Base-by-base conservation (phyloP, 2,329 filamentous ascomycete species). In the Amesomyces nigricolor region DNA sequence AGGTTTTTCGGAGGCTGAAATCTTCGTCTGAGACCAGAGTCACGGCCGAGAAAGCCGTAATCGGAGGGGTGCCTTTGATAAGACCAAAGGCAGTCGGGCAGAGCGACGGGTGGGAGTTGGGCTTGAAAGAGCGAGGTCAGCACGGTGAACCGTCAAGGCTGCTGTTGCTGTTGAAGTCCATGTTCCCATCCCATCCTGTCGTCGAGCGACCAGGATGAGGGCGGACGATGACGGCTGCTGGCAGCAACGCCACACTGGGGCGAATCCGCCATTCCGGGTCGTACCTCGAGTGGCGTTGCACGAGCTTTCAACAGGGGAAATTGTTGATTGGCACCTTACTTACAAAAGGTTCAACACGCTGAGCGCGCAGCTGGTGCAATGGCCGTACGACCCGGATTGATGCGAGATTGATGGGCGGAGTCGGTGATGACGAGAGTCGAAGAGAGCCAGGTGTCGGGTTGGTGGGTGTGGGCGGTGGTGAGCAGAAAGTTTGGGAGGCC, bases 1-100 rank as follows among this genome's bases (percentile, higher is more conserved):
- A 77, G 66, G 79, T 78, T 72, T 82, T 79, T 71, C 79, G 77
- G 71, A 82, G 74, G 74, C 80, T 80, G 80, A 83, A 86, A 85
- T 86, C 79, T 83, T 85, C 81, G 73, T 85, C 80, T 77, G 79
- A 81, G 70, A 83, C 76, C 70, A 82, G 75, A 68, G 70, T 75
- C 62, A 80, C 80, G 82, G 82, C 81, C 75, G 68, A 70, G 68
- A 73, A 74, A 85, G 82, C 83, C 83, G 83, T 86, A 70, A 68
- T 84, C 72, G 63, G 67, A 63, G 63, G 56, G 64, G 67, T 77
- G 81, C 82, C 82, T 85, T 86, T 86, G 81, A 78, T 63, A 66
- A 73, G 80, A 84, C 80, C 82, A 86, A 86, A 85, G 82, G 82
- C 82, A 71, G 73, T 68, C 67, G 54, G 50, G 51, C 51, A 35